Percentiles rank a stretch among this genome's conserved stretches.
phyloP scores from a whole-genome alignment of 768 basidiomycete genomes.

The Suillus clintonianus region DNA sequence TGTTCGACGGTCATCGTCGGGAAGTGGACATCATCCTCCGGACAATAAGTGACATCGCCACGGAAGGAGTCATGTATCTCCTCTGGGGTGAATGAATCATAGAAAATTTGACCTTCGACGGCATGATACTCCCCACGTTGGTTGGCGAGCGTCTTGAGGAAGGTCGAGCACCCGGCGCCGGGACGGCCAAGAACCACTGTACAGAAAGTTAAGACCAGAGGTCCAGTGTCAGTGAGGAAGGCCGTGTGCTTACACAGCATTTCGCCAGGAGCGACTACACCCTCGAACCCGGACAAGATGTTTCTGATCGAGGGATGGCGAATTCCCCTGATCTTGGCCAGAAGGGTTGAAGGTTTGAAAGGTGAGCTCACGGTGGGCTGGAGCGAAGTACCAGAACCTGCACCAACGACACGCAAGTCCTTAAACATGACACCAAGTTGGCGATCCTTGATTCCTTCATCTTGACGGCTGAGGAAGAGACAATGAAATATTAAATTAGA shows the following conservation, averaged over 20 bases:
- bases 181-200: slow-evolving; percentile 85
- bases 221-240: neutral
- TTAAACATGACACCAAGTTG: slow-evolving; percentile 64
- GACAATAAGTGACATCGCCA: slow-evolving; percentile 80
- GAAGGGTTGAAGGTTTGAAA: slow-evolving; percentile 53
- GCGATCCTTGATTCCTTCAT: slow-evolving; percentile 50
- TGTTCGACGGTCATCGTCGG: slow-evolving; percentile 80
- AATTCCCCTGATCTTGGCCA: slow-evolving; percentile 42
- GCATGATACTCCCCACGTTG: slow-evolving; percentile 66
- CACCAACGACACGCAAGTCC: slow-evolving; percentile 60
- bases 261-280: slow-evolving; percentile 62
- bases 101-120: slow-evolving; percentile 70
- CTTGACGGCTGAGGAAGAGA: slow-evolving; percentile 39
- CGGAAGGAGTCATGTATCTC: slow-evolving; percentile 66
- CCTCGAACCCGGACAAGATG: slow-evolving; percentile 55
- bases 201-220: neutral
- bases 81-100: slow-evolving; percentile 71
- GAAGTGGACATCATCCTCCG: slow-evolving; percentile 86
- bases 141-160: slow-evolving; percentile 85
- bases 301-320: slow-evolving; percentile 64
- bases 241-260: slow-evolving; percentile 58
- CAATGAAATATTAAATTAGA: neutral
- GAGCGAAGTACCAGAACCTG: slow-evolving; percentile 54
- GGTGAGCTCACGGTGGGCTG: slow-evolving; percentile 64
- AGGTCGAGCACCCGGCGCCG: slow-evolving; percentile 81